Conservation (phyloP, 495 filamentous ascomycete species). For the Mytilinidion resinicola region DNA sequence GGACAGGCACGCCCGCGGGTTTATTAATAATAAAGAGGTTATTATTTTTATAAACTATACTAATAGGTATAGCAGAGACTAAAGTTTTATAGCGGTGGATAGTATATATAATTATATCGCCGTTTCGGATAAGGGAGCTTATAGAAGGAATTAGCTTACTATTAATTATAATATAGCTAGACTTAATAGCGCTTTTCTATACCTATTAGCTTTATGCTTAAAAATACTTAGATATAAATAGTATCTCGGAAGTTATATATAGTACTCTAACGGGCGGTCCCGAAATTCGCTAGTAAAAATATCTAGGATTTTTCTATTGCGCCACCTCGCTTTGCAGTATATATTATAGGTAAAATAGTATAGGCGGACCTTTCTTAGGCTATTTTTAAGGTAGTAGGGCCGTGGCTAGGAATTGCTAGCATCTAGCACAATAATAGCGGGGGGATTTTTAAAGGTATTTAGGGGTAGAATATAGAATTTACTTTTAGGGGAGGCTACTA, state of each 20-base stretch:
- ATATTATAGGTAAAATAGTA: conserved; percentile 95
- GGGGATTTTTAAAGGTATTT: conserved; percentile 32
- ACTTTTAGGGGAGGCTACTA: conserved; percentile 38
- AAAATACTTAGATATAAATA: background rate
- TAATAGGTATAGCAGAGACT: conserved; percentile 67
- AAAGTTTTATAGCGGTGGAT: conserved; percentile 95
- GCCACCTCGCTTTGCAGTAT: conserved; percentile 84
- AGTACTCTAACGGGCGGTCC: conserved; percentile 81
- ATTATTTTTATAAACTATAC: conserved; percentile 82
- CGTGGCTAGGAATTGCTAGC: conserved; percentile 61
- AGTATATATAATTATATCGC: conserved; percentile 85
- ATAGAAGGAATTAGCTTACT: conserved; percentile 53
- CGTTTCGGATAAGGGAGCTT: conserved; percentile 62
- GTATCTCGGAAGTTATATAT: conserved; percentile 44
- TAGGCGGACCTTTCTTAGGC: conserved; percentile 70
- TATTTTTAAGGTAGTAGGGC: conserved; percentile 73
- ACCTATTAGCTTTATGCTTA: conserved; percentile 7
- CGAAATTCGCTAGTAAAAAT: conserved; percentile 81
- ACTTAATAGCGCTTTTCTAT: conserved; percentile 70
- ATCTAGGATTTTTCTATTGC: conserved; percentile 65
- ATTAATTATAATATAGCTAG: conserved; percentile 66
- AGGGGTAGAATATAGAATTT: conserved; percentile 14
- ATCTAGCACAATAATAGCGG: conserved; percentile 48
- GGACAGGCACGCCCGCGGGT: conserved; percentile 88
- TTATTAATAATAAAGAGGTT: conserved; percentile 94